These are phyloP conservation scores for Fusarium robinianum DNA, from an alignment of 2,329 filamentous ascomycete species.

Conservation along the genomic window DNA sequence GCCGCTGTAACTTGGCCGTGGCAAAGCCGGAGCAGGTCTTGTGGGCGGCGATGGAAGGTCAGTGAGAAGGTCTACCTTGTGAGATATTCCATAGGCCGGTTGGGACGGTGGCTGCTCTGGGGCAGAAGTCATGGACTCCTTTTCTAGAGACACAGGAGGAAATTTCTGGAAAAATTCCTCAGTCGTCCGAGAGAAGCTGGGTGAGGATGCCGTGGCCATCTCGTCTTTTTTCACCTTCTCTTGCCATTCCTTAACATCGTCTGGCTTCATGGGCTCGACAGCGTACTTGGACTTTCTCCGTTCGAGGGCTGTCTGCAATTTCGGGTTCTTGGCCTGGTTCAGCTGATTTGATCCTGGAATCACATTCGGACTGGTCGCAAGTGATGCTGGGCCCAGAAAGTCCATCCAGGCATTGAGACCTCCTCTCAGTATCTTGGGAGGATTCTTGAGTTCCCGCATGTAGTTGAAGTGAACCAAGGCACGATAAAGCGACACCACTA, in stretches of 20 bases:
- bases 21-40: conserved; percentile 69
- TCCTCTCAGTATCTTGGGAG: conserved; percentile 78
- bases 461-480: conserved; percentile 85
- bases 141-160: conserved; percentile 68
- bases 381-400: conserved; percentile 72
- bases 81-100: conserved; percentile 38
- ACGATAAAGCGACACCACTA: conserved; percentile 74
- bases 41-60: conserved; percentile 62
- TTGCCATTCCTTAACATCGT: conserved; percentile 82
- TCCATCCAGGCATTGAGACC: conserved; percentile 87
- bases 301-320: conserved; percentile 37
- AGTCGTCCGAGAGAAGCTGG: conserved; percentile 67
- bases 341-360: conserved; percentile 34
- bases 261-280: conserved; percentile 72
- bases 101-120: conserved; percentile 34
- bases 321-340: conserved; percentile 38
- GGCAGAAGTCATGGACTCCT: conserved; percentile 65
- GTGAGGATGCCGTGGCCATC: conserved; percentile 53
- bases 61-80: conserved; percentile 48
- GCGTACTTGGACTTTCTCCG: conserved; percentile 52
- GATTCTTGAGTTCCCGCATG: conserved; percentile 71
- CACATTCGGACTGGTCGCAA: conserved; percentile 53
- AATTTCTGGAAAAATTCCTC: conserved; percentile 85
- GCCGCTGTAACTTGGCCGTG: conserved; percentile 78
- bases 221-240: conserved; percentile 72